Evolutionary conservation across 2,329 filamentous ascomycete species (phyloP), one percentile per base, ranked within the genome.

Genomic region (Aspergillus sp.): DNA sequence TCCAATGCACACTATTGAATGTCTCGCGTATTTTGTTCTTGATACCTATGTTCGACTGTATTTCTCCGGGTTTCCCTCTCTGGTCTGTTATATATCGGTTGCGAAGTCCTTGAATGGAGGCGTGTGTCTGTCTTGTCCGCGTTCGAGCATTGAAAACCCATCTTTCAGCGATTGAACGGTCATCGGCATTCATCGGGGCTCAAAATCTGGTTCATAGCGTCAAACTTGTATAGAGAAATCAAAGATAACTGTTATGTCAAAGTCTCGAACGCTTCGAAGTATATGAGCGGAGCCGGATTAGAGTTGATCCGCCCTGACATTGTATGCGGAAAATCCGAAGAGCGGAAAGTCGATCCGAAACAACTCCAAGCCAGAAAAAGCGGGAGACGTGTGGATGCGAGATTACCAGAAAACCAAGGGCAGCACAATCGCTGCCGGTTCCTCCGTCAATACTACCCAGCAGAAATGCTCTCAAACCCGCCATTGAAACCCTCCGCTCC

Each of bases 401-500:
- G 25, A 22, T 38, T 34, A 31, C 41, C 41, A 41, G 15, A 50
- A 57, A 22, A 52, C 19, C 47, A 17, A 48, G 23, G 54, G 50
- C 56, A 34, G 54, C 54, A 30, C 59, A 50, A 47, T 56, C 46
- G 54, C 46, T 64, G 58, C 59, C 56, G 47, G 30, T 47, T 56
- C 55, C 62, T 60, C 34, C 57, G 47, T 54, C 55, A 50, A 38
- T 38, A 38, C 25, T 62, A 57, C 60, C 13, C 34, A 41, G 49
- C 61, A 71, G 76, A 75, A 68, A 80, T 80, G 77, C 71, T 78
- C 67, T 72, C 75, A 64, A 67, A 71, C 57, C 63, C 73, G 50
- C 62, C 69, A 47, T 60, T 76, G 59, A 77, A 74, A 68, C 70
- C 76, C 48, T 74, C 72, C 56, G 79, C 76, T 66, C 85, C 85